Conservation (phyloP, 306 rosid genomes). For the Ormosia emarginata region DNA sequence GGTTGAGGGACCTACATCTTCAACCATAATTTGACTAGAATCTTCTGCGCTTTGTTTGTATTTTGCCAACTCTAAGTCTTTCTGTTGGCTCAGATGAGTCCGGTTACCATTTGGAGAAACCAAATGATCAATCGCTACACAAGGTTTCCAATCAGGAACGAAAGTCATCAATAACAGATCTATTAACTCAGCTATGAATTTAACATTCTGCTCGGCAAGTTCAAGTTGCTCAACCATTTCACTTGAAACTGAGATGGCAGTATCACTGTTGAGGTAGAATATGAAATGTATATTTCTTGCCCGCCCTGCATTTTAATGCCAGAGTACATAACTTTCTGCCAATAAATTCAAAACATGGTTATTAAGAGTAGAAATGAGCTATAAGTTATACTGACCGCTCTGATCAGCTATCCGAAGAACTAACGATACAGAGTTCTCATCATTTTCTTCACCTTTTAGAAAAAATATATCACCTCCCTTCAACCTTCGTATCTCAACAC, state of each 20-base stretch:
- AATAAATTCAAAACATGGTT: neutral
- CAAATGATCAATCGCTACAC: slow-evolving; percentile 6
- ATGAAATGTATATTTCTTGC: slow-evolving; percentile 25
- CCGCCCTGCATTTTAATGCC: neutral
- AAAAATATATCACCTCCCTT: slow-evolving; percentile 24
- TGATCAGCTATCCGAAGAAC: slow-evolving; percentile 24
- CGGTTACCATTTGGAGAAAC: neutral
- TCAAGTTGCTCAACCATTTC: slow-evolving; percentile 30
- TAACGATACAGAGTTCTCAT: slow-evolving; percentile 27
- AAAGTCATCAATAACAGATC: slow-evolving; percentile 15
- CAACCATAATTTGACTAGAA: neutral
- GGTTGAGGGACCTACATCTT: neutral
- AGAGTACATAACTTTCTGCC: neutral
- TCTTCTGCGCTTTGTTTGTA: neutral
- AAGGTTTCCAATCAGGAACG: slow-evolving; percentile 21
- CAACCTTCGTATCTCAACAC: slow-evolving; percentile 18
- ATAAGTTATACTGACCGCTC: slow-evolving; percentile 2
- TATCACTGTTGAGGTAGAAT: slow-evolving; percentile 19
- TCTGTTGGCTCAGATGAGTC: neutral
- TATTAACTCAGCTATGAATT: slow-evolving; percentile 25
- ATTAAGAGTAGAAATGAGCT: neutral
- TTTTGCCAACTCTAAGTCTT: slow-evolving; percentile 1
- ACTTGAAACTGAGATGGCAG: slow-evolving; percentile 23
- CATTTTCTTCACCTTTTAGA: slow-evolving; percentile 26
- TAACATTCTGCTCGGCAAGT: slow-evolving; percentile 17